Evolutionary conservation across 768 basidiomycete genomes (phyloP).

Genomic region (Thelephora aurantiotincta): DNA sequence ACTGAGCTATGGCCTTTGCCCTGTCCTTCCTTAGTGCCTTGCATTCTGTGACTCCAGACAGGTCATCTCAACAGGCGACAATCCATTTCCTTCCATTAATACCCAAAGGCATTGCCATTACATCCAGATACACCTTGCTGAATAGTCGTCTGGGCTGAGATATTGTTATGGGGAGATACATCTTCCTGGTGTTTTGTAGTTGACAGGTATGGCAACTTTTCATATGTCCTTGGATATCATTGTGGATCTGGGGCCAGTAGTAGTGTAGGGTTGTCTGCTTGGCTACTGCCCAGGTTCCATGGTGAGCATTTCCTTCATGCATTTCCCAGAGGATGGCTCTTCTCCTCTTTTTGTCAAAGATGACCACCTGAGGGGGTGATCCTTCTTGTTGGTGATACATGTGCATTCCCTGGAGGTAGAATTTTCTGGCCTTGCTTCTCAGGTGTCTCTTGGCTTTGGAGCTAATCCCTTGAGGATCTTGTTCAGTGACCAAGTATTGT

Average conservation of each 20-base stretch:
- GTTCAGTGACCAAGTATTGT: too few species aligned
- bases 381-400: too few species aligned
- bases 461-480: too few species aligned
- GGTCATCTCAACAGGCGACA: conserved; percentile 16
- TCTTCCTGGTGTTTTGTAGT: conserved; percentile 7
- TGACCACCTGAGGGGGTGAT: too few species aligned
- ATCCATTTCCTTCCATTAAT: conserved; percentile 11
- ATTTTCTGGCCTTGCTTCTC: too few species aligned
- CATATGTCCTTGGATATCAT: conserved; percentile 11
- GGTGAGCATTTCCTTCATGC: too few species aligned
- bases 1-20: conserved; percentile 17
- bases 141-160: conserved; percentile 13
- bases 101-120: conserved; percentile 25
- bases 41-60: conserved; percentile 18
- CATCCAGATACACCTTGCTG: conserved; percentile 23
- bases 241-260: conserved; percentile 14
- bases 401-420: too few species aligned
- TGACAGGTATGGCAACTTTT: conserved; percentile 26
- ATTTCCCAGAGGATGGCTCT: too few species aligned
- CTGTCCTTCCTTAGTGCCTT: conserved; percentile 13
- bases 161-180: conserved; percentile 12
- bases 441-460: too few species aligned
- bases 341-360: too few species aligned
- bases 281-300: conserved; percentile 5
- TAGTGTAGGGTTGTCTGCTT: conserved; percentile 5